Percentiles rank a stretch among this genome's conserved stretches.
Conservation (phyloP, 306 rosid species). For the Prunus padus region DNA sequence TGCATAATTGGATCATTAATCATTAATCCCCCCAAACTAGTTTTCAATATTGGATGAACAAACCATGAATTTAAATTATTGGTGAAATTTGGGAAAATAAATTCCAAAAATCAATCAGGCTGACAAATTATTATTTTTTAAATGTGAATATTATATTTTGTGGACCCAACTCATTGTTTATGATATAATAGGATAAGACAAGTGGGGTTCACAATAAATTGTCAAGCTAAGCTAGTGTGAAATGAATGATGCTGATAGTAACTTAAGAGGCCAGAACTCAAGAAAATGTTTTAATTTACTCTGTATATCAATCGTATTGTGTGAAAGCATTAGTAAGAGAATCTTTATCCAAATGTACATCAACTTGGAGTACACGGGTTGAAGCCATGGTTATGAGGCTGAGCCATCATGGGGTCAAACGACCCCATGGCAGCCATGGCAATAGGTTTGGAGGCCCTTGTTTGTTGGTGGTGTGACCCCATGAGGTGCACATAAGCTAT, state of each 20-base stretch:
- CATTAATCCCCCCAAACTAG: background rate
- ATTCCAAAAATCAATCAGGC: background rate
- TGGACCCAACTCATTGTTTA: conserved; percentile 1
- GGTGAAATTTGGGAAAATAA: background rate
- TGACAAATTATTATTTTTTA: background rate
- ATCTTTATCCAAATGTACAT: conserved; percentile 1
- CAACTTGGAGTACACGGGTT: background rate
- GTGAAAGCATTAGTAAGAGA: conserved; percentile 8
- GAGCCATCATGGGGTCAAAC: no score
- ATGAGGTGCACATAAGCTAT: no score
- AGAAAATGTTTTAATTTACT: background rate
- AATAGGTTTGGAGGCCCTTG: no score
- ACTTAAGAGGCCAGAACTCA: background rate
- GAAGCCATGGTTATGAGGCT: background rate
- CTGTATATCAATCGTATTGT: background rate
- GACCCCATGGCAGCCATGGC: no score
- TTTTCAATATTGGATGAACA: background rate
- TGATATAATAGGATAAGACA: conserved; percentile 6
- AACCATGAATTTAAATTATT: background rate
- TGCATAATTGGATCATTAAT: background rate
- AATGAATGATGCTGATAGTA: conserved; percentile 11
- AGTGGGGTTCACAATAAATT: background rate
- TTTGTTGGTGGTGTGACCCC: no score
- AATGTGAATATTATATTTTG: background rate
- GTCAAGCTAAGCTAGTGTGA: conserved; percentile 5